phyloP scores from a whole-genome alignment of 129 eudicot species.

The Dittrichia graveolens region DNA sequence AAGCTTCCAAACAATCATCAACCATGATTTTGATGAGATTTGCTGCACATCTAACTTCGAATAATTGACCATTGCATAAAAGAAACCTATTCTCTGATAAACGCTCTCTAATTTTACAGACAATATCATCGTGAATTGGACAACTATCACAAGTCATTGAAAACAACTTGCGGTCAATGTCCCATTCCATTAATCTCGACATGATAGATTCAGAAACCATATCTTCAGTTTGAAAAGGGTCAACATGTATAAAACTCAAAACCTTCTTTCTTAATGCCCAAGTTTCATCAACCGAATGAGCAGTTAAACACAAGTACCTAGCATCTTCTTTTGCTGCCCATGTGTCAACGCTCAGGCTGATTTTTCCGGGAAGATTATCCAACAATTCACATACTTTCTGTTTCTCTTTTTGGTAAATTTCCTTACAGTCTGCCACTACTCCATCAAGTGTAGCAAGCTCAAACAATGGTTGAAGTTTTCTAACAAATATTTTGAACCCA shows the following conservation, averaged over 20 bases:
- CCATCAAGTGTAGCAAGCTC: constrained; percentile 62
- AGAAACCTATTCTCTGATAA: constrained; percentile 78
- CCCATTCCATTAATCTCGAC: constrained; percentile 84
- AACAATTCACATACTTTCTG: constrained; percentile 70
- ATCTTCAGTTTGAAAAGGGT: constrained; percentile 73
- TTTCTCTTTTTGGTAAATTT: constrained; percentile 69
- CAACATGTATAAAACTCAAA: constrained; percentile 61
- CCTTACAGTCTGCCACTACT: constrained; percentile 75
- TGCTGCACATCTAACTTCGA: constrained; percentile 88
- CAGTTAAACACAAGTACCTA: constrained; percentile 65
- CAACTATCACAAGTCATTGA: constrained; percentile 71
- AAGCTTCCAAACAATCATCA: constrained; percentile 68
- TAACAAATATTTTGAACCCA: constrained; percentile 76
- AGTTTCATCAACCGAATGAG: constrained; percentile 77
- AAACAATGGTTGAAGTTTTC: constrained; percentile 90
- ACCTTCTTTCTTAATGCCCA: constrained; percentile 71
- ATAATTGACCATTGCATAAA: constrained; percentile 71
- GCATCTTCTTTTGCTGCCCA: constrained; percentile 61
- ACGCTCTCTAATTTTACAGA: constrained; percentile 69
- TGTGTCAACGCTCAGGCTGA: constrained; percentile 68
- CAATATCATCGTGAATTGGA: constrained; percentile 57
- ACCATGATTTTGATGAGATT: constrained; percentile 71
- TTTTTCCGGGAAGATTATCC: constrained; percentile 75
- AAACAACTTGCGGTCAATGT: constrained; percentile 81
- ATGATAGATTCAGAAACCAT: constrained; percentile 64